Conservation (phyloP, 2,329 filamentous ascomycete species). For the Fusarium neocosmosporiellum region DNA sequence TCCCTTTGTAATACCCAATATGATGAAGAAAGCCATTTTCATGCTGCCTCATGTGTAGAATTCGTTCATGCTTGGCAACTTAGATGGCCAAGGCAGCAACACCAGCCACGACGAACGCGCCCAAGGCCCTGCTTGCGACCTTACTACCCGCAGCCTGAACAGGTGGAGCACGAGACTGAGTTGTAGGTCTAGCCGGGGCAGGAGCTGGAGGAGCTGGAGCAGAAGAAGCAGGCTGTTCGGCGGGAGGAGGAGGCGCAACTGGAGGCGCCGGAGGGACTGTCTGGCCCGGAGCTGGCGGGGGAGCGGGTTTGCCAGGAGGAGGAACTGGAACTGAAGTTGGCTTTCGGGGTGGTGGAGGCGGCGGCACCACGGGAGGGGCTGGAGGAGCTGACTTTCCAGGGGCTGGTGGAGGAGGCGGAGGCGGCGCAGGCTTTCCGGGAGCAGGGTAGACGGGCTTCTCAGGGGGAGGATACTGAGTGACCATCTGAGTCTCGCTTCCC, state of each 20-base stretch:
- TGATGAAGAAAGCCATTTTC: not conserved
- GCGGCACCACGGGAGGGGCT: not conserved
- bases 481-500: not conserved
- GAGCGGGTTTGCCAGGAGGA: not conserved
- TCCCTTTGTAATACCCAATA: not conserved
- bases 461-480: slow-evolving; percentile 6
- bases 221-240: not conserved
- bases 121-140: slow-evolving; percentile 46
- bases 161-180: slow-evolving; percentile 14
- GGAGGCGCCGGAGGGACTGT: not conserved
- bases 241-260: not conserved
- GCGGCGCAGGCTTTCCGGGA: not conserved
- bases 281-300: not conserved
- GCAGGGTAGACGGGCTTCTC: not conserved
- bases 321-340: not conserved
- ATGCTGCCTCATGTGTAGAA: not conserved
- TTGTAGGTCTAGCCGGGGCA: slow-evolving; percentile 4
- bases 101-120: slow-evolving; percentile 53
- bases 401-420: not conserved
- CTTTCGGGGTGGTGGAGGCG: not conserved
- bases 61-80: not conserved
- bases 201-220: slow-evolving; percentile 6
- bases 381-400: not conserved
- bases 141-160: slow-evolving; percentile 53
- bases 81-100: slow-evolving; percentile 53